These are phyloP conservation scores for Ceratobasidium sp. DNA, from an alignment of 1,284 basidiomycete genomes.

Conservation along the genomic window DNA sequence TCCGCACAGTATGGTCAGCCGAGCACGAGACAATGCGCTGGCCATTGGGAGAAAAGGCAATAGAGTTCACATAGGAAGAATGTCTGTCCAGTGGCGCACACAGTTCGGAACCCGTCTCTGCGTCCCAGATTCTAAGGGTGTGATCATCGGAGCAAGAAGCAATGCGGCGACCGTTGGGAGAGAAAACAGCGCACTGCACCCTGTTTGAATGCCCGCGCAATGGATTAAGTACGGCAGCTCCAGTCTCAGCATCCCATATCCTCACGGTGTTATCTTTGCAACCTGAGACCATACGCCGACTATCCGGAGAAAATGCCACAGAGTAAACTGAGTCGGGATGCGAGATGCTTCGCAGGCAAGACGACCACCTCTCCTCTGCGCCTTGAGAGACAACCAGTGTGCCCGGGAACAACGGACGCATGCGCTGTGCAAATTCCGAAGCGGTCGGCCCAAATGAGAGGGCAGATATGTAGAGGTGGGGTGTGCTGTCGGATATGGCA, in stretches of 20 bases:
- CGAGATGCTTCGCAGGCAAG: neutral
- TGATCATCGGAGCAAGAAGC: constrained; percentile 5
- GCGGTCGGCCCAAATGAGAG: neutral
- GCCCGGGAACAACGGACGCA: neutral
- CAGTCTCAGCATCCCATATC: neutral
- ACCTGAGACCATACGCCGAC: neutral
- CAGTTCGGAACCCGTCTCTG: neutral
- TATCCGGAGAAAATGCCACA: neutral
- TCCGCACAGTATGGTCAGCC: neutral
- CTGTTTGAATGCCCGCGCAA: neutral
- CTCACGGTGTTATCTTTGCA: neutral
- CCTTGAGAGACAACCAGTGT: neutral
- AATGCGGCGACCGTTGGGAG: constrained; percentile 1
- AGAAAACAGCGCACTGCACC: neutral
- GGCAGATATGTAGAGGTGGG: constrained; percentile 5
- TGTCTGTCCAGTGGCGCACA: neutral
- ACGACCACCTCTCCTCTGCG: neutral
- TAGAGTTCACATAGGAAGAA: neutral
- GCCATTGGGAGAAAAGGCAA: neutral
- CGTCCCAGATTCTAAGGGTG: constrained; percentile 11
- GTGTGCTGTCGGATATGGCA: neutral
- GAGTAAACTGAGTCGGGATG: neutral
- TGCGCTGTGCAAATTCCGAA: neutral
- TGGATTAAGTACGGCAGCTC: neutral
- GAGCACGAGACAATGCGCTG: neutral